Conservation (phyloP, 2,329 filamentous ascomycete genomes). For the Mycosphaerella arachidis region DNA sequence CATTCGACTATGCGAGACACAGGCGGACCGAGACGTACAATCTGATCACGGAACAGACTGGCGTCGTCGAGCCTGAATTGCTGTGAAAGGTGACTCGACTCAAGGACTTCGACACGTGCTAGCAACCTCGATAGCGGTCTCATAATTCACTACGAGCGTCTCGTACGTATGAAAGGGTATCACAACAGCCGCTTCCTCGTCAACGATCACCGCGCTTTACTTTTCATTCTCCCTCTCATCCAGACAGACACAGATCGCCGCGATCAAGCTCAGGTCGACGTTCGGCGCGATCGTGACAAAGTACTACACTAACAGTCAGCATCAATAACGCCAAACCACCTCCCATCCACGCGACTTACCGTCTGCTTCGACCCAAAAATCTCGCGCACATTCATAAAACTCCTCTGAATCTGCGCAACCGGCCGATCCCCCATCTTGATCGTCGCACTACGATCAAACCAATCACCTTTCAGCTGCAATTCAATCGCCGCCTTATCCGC, state of each 20-base stretch:
- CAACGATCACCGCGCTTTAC: neutral
- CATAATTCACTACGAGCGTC: too few relatives aligned
- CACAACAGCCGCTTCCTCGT: neutral
- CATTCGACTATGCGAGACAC: conserved; percentile 45
- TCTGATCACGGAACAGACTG: conserved; percentile 40
- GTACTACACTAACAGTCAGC: conserved; percentile 39
- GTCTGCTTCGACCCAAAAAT: conserved; percentile 60
- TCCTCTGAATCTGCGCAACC: conserved; percentile 57
- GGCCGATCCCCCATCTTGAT: conserved; percentile 51
- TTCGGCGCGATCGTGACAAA: conserved; percentile 59
- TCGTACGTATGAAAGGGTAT: neutral
- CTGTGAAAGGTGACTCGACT: conserved; percentile 8
- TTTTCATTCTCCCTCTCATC: conserved; percentile 60
- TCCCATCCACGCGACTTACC: conserved; percentile 18
- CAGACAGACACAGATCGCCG: conserved; percentile 62
- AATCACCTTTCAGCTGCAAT: conserved; percentile 59
- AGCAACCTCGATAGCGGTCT: too few relatives aligned
- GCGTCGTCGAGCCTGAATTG: conserved; percentile 36
- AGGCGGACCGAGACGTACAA: conserved; percentile 43
- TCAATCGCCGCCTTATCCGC: conserved; percentile 42
- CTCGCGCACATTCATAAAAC: conserved; percentile 55
- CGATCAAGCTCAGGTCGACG: conserved; percentile 62
- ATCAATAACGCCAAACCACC: neutral
- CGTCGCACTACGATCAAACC: conserved; percentile 53
- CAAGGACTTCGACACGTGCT: neutral